A percentile compares a stretch with the other conserved stretches of the same genome.
Conservation (phyloP, 305 asterid genomes). For the Euphrasia arctica region DNA sequence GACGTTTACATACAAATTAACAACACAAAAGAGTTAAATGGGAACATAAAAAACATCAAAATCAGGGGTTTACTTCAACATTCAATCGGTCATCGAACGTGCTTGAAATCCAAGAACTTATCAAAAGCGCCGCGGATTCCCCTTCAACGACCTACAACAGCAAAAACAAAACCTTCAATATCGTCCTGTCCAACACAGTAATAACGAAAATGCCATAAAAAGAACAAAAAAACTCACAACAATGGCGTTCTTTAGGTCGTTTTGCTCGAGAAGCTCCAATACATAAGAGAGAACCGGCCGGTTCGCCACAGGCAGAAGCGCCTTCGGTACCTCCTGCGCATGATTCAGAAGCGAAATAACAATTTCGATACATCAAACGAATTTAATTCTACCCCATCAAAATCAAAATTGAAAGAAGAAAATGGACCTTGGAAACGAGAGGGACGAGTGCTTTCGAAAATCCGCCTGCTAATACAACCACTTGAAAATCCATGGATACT, state of each 20-base stretch:
- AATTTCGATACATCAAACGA: slow-evolving; percentile 13
- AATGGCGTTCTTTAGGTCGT: slow-evolving; percentile 68
- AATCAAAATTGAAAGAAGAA: neutral
- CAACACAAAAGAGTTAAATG: neutral
- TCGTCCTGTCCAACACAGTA: slow-evolving; percentile 22
- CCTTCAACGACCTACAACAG: slow-evolving; percentile 85
- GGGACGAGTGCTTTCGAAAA: no score
- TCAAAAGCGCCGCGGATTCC: slow-evolving; percentile 67
- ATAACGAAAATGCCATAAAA: neutral
- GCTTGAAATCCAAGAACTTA: slow-evolving; percentile 86
- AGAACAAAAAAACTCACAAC: slow-evolving; percentile 46
- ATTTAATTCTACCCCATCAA: neutral
- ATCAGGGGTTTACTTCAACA: slow-evolving; percentile 58
- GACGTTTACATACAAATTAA: neutral
- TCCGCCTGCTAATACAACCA: no score
- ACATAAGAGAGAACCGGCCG: slow-evolving; percentile 82
- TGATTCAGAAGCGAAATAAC: slow-evolving; percentile 1
- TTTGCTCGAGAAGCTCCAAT: slow-evolving; percentile 81
- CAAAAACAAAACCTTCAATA: slow-evolving; percentile 16
- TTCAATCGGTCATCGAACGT: slow-evolving; percentile 75
- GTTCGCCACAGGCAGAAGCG: slow-evolving; percentile 86
- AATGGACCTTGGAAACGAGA: slow-evolving; percentile 54
- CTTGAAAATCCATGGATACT: no score
- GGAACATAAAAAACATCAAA: slow-evolving; percentile 11
- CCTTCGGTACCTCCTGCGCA: slow-evolving; percentile 84